These are phyloP conservation scores for Chlamydomonas sp. DNA, from an alignment of 139 green algal species.

Conservation along the genomic window DNA sequence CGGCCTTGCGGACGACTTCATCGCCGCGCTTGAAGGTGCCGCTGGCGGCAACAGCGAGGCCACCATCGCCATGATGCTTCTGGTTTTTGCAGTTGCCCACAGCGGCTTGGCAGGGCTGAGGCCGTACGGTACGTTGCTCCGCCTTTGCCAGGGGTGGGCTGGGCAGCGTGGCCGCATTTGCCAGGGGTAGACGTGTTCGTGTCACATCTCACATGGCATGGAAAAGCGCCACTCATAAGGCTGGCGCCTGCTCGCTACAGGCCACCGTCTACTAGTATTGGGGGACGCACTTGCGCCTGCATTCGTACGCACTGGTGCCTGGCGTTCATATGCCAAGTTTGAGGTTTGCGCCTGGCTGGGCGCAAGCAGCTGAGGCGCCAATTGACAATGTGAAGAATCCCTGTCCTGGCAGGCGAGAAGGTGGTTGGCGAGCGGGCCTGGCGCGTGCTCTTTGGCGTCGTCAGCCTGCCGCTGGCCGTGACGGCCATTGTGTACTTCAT, in stretches of 20 bases:
- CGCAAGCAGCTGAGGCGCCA: background rate
- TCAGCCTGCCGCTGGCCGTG: conserved; percentile 89
- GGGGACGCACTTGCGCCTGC: too few species aligned
- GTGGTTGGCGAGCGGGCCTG: conserved; percentile 91
- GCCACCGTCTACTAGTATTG: too few species aligned
- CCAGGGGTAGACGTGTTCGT: background rate
- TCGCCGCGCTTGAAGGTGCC: conserved; percentile 61
- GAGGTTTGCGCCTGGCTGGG: background rate
- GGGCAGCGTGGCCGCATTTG: background rate
- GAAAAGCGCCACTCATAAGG: too few species aligned
- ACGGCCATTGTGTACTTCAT: conserved; percentile 97
- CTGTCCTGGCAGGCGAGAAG: conserved; percentile 73
- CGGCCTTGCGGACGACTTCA: conserved; percentile 79
- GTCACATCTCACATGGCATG: background rate
- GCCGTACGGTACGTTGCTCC: conserved; percentile 63
- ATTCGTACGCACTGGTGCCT: too few species aligned
- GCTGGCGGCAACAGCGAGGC: conserved; percentile 66
- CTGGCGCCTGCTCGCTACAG: too few species aligned
- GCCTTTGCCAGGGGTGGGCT: background rate
- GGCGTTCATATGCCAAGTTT: too few species aligned
- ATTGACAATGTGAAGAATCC: background rate
- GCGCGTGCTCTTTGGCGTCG: conserved; percentile 91
- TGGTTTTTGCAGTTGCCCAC: conserved; percentile 90
- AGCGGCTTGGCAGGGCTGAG: conserved; percentile 90
- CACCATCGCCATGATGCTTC: conserved; percentile 86